Base-by-base conservation (phyloP, 169 alveolate species). In the Cryptosporidium sp. region DNA sequence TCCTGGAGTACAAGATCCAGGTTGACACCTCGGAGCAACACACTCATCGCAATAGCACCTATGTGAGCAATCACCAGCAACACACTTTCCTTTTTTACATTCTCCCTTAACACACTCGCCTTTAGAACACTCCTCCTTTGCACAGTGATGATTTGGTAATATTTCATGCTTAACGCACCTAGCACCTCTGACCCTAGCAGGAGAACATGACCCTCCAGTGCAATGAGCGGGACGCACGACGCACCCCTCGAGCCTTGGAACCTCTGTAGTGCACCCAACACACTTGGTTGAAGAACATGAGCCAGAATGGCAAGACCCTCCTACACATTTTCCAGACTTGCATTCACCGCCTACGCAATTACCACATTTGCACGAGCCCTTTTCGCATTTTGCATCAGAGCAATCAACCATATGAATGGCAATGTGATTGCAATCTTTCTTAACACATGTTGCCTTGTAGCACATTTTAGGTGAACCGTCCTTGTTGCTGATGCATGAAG, bases 191-290 rank as follows among this genome's bases (percentile, higher is more conserved):
- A 80, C 51, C 23, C 37, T 60, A 3, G 89, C 69, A 2, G 89
- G 75, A 21, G 62, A 29, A 23, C 75, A 80, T 42, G 60, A 45
- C 0, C 80, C 73, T 2, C 75, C 89, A 0, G 53, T 31, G n/a
- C 80, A 80, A 18, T 16, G 75, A 33, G 89, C 70, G 4, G 89
- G 80, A 6, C 67, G 60, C 4, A 48, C 75, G 3, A 35, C 89
- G 23, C 80, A 60, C 8, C 89, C 89, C 9, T 80, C 89, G 7
- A 80, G 9, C 23, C 80, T 65, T 48, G 89, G 89, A 16, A 80
- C 61, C n/a, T 80, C 89, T 6, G 89, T 80, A 21, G 89, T 80
- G 33, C 89, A 80, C 0, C 89, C 89, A 29, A 60, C 89, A 21
- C 89, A 80, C 65, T 16, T 80, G 8, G 69, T 80, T 2, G 80